Conservation (phyloP, 139 green algal genomes). For the Monoraphidium neglectum region DNA sequence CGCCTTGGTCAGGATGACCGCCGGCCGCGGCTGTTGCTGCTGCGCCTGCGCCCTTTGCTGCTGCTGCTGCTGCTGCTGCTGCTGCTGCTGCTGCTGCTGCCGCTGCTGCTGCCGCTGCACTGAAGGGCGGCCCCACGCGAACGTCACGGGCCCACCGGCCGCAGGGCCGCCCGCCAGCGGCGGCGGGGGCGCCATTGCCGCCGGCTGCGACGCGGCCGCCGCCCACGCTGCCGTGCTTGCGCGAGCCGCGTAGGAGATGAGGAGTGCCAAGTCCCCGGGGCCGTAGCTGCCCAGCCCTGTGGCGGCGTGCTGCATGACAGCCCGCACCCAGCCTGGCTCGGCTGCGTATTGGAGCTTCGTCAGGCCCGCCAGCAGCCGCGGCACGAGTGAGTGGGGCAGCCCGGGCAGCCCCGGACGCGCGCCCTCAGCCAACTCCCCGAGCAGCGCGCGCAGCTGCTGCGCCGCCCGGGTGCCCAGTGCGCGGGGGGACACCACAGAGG, state of each 20-base stretch:
- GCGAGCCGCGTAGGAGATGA: conserved; percentile 11
- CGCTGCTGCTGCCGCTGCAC: conserved; percentile 13
- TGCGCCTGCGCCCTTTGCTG: background rate
- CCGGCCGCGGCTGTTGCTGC: too few species aligned
- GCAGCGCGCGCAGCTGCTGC: too few species aligned
- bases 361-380: background rate
- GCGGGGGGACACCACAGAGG: background rate
- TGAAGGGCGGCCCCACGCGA: too few species aligned
- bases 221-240: background rate
- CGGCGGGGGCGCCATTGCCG: background rate
- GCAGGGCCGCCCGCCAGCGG: too few species aligned
- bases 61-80: conserved; percentile 5
- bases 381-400: background rate
- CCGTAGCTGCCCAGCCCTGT: conserved; percentile 23
- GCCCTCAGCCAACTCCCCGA: too few species aligned
- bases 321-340: background rate
- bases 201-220: background rate
- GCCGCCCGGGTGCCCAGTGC: background rate
- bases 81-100: background rate
- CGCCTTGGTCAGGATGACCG: conserved; percentile 12
- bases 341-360: background rate
- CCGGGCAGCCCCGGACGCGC: background rate
- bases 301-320: conserved; percentile 22
- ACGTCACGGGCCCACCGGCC: too few species aligned
- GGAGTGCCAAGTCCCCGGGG: conserved; percentile 20